phyloP scores from a whole-genome alignment of 1,284 basidiomycete genomes.

The Erythrobasidium hasegawianum region DNA sequence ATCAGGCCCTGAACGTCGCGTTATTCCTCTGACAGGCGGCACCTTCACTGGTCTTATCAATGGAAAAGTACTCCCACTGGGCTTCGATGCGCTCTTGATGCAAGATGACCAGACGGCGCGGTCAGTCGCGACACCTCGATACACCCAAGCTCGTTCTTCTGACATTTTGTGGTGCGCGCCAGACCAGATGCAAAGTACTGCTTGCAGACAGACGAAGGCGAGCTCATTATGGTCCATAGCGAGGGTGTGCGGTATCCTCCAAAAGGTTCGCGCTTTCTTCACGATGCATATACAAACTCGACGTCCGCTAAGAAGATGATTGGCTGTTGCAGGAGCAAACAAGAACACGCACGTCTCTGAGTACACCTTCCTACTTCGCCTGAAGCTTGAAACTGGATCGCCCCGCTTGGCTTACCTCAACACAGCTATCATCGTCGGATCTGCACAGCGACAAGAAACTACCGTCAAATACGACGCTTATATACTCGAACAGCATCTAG shows the following conservation, averaged over 20 bases:
- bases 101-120: slow-evolving; percentile 23
- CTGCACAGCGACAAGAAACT: slow-evolving; percentile 20
- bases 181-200: slow-evolving; percentile 31
- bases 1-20: slow-evolving; percentile 20
- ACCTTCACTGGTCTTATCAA: slow-evolving; percentile 26
- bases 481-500: slow-evolving; percentile 26
- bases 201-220: slow-evolving; percentile 27
- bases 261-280: neutral
- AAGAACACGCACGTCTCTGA: slow-evolving; percentile 27
- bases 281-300: too few relatives aligned
- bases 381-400: slow-evolving; percentile 22
- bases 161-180: neutral
- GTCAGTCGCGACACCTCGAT: neutral
- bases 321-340: too few relatives aligned
- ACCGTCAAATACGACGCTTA: slow-evolving; percentile 31
- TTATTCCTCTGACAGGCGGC: slow-evolving; percentile 30
- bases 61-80: slow-evolving; percentile 20
- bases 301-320: too few relatives aligned
- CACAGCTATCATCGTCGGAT: slow-evolving; percentile 31
- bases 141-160: neutral
- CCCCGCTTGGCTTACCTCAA: slow-evolving; percentile 32
- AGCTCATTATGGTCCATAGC: slow-evolving; percentile 27
- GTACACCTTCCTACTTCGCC: slow-evolving; percentile 25
- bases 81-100: slow-evolving; percentile 32
- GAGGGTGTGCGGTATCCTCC: slow-evolving; percentile 30